Evolutionary conservation across 768 basidiomycete species (phyloP), one percentile per base, ranked within the genome.

Genomic region (Russula brevipes): DNA sequence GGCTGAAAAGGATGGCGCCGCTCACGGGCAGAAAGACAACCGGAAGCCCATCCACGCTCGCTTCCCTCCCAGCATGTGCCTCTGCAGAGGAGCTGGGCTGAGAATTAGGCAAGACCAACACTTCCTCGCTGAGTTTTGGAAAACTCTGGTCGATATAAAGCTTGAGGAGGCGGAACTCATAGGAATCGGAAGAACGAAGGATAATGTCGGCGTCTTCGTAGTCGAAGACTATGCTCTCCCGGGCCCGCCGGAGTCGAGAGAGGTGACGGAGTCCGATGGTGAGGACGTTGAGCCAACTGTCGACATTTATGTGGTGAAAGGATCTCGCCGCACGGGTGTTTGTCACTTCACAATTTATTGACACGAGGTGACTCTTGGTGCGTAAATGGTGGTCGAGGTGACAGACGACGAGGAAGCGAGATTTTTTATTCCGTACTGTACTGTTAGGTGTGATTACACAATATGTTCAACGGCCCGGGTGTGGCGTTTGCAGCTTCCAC

Each of bases 111-210:
- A 52, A 35, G 36, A 72, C 68, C 8, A 79, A 33, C 3, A 60
- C 16, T 8, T 30, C 5, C 10, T 54, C 24, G 31, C 69, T 64
- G 65, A 82, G 75, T 9, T 81, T 69, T 6, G 76, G 68, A 12
- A 78, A 81, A 4, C 79, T 78, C 59, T 72, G 76, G 31, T 75
- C 73, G 46, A 83, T 69, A 38, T 80, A 74, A 42, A 76, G 66
- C 47, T 76, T 78, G 69, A 79, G 76, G 49, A 83, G 71, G 38
- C 75, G 77, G 65, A 82, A 82, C 11, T 74, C 66, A 8, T 76
- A 73, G 6, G 73, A 76, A 60, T 83, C 80, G 1, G 73, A 69
- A 17, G 80, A 76, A 46, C 75, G 75, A 45, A 82, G 70, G 53
- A 78, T 72, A 59, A 80, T 66, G 61, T 81, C 79, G 5, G 77